A percentile compares a stretch with the other conserved stretches of the same genome.
Conservation (phyloP, 768 basidiomycete species). For the Neoboletus magnificus region DNA sequence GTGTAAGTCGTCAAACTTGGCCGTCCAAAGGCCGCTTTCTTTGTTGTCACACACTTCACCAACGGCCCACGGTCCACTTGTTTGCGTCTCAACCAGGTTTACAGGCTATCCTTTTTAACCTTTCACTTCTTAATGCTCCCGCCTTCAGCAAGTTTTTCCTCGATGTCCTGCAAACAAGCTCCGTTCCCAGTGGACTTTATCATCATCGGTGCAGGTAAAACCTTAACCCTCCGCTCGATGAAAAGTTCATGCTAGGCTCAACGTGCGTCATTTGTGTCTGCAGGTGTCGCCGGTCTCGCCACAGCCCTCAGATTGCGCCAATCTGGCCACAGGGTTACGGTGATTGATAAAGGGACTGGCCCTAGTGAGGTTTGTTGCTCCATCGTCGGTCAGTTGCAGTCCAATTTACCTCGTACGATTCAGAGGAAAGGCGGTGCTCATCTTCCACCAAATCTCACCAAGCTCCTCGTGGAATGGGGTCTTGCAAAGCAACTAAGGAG, state of each 20-base stretch:
- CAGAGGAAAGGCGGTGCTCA: conserved; percentile 43
- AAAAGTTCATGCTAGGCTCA: not conserved
- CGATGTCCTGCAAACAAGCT: conserved; percentile 23
- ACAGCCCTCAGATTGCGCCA: conserved; percentile 54
- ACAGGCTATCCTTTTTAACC: not conserved
- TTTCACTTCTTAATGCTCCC: not conserved
- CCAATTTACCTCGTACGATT: not conserved
- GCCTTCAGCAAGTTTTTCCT: not conserved
- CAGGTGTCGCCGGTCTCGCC: conserved; percentile 53
- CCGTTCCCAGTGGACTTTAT: conserved; percentile 31
- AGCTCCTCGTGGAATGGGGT: conserved; percentile 56
- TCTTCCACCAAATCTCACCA: conserved; percentile 59
- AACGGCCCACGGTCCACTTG: not conserved
- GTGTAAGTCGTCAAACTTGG: not conserved
- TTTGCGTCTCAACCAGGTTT: not conserved
- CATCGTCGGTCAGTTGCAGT: not conserved
- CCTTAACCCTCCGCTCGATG: not conserved
- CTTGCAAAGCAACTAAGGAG: conserved; percentile 42
- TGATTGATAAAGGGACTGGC: conserved; percentile 51
- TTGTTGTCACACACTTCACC: not conserved
- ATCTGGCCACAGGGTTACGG: conserved; percentile 57
- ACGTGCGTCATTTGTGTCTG: not conserved
- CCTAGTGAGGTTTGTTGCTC: conserved; percentile 35
- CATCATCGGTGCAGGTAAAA: conserved; percentile 30
- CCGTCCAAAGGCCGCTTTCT: conserved; percentile 21